phyloP scores from a whole-genome alignment of 345 rosid species.

The Excoecaria agallocha region DNA sequence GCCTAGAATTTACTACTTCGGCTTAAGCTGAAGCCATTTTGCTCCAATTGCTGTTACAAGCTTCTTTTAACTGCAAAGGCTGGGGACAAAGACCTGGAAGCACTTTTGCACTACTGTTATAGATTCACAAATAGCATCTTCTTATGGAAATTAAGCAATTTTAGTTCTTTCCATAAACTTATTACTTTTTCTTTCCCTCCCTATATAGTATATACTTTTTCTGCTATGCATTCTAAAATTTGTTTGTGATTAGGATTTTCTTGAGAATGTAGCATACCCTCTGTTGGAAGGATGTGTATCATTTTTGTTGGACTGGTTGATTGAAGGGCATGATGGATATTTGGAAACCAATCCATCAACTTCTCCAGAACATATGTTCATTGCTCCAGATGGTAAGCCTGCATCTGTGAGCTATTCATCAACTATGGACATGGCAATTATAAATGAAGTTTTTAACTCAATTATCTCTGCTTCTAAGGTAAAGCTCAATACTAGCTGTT shows the following conservation, averaged over 20 bases:
- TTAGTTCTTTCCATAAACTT: background rate
- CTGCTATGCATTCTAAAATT: background rate
- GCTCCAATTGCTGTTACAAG: no score
- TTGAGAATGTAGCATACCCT: constrained; percentile 64
- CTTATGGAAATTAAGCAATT: background rate
- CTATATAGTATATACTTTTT: background rate
- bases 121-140: no score
- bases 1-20: no score
- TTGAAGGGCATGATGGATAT: constrained; percentile 70
- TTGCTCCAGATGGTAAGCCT: constrained; percentile 65
- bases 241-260: constrained; percentile 55
- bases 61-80: no score
- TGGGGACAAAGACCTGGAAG: no score
- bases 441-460: constrained; percentile 68
- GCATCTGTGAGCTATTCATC: constrained; percentile 93
- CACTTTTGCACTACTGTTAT: no score
- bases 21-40: no score
- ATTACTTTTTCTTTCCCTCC: background rate
- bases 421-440: constrained; percentile 89
- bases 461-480: constrained; percentile 83
- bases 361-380: constrained; percentile 86
- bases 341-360: constrained; percentile 93
- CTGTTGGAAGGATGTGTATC: constrained; percentile 77
- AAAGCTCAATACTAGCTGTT: constrained; percentile 10
- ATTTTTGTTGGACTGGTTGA: constrained; percentile 86